Evolutionary conservation across 805 yeast species (phyloP), one percentile per base, ranked within the genome.

Genomic region (Lipomyces yamadae): DNA sequence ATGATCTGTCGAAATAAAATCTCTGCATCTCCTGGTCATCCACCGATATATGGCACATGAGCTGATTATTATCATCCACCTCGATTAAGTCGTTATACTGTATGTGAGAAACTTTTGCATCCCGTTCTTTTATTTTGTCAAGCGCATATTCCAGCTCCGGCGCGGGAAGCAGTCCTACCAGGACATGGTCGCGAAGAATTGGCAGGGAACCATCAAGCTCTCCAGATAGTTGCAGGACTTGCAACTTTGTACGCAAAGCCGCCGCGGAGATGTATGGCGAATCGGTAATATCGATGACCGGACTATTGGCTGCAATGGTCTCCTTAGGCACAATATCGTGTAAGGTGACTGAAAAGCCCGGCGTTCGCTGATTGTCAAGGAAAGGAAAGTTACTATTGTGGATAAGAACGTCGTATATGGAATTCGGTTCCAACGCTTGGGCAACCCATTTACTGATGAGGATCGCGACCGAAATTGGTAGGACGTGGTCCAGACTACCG

Each of bases 391-490:
- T 82, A 71, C 84, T 84, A 61, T 78, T 77, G 56, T 77, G 75
- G 54, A 85, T 80, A 48, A 84, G 70, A 15, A 81, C 75, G 68
- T 84, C 88, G 69, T 85, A 85, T 3, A 86, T 72, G 3, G 87
- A 83, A 65, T 77, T 75, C 24, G 82, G 84, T 68, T 85, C 88
- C 42, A 85, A 76, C 4, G 83, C 76, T 56, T 81, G 79, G 2
- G 87, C 88, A 8, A 83, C 79, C 86, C 87, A 83, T 71, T 84
- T 84, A 1, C 87, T 81, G n/a, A 83, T 84, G 7, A 87, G 81
- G 58, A 85, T 84, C 2, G 87, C 80, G 7, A 85, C 81, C 0
- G 88, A 81, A 61, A 85, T 83, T 0, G 88, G 88, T 30, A 85
- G 73, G 10, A 85, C 88, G 72, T 85, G 85, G 33, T 84, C 84